phyloP scores from a whole-genome alignment of 2,329 filamentous ascomycete species.

The Blastomyces parvus region DNA sequence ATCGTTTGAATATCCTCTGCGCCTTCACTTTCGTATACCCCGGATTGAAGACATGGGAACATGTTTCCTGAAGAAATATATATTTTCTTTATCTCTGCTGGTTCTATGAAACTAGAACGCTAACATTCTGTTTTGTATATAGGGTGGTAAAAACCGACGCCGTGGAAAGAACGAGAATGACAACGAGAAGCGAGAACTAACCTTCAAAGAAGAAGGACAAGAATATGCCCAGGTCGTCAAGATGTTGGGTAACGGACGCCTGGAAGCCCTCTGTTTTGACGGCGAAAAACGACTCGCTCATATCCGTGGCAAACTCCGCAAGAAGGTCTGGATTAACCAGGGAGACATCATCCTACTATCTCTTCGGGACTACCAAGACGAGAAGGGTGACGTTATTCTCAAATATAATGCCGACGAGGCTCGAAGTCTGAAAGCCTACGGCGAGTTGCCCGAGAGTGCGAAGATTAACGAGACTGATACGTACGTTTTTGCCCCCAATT shows the following conservation, averaged over 20 bases:
- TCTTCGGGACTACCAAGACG: constrained; percentile 85
- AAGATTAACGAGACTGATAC: constrained; percentile 99
- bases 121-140: constrained; percentile 26
- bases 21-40: not conserved
- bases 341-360: constrained; percentile 86
- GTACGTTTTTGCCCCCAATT: constrained; percentile 40
- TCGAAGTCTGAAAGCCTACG: constrained; percentile 88
- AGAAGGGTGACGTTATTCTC: constrained; percentile 86
- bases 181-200: constrained; percentile 96
- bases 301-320: constrained; percentile 91
- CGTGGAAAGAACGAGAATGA: constrained; percentile 99
- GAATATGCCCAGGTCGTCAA: constrained; percentile 83
- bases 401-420: constrained; percentile 97
- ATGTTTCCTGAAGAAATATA: not conserved
- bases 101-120: constrained; percentile 14
- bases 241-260: constrained; percentile 91
- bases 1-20: not conserved
- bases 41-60: not conserved
- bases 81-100: not conserved
- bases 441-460: constrained; percentile 90
- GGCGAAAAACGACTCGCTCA: constrained; percentile 76
- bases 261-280: constrained; percentile 92
- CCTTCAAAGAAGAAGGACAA: constrained; percentile 98
- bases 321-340: constrained; percentile 99
- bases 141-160: constrained; percentile 98